phyloP scores from a whole-genome alignment of 2,329 filamentous ascomycete genomes.

The Raffaelea deltoideospora region DNA sequence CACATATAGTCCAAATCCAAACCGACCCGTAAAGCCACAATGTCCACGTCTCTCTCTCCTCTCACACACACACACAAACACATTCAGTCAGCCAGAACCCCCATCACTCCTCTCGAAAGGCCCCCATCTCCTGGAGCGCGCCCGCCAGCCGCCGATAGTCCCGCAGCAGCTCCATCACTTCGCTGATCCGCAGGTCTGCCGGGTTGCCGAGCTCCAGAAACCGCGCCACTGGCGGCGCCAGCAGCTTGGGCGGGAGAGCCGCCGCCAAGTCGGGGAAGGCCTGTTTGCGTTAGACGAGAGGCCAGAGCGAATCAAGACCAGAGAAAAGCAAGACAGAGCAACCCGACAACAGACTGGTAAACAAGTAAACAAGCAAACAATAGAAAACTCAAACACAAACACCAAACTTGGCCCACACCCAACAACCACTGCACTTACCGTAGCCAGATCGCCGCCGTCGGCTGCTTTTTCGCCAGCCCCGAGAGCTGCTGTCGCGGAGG shows the following conservation, averaged over 20 bases:
- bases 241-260: conserved; percentile 37
- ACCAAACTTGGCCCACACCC: too few species aligned
- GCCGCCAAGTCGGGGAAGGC: conserved; percentile 45
- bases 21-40: too few species aligned
- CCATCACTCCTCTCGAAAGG: conserved; percentile 28
- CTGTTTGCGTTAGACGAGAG: conserved; percentile 25
- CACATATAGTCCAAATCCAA: too few species aligned
- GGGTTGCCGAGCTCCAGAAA: conserved; percentile 61
- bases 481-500: too few species aligned
- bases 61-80: too few species aligned
- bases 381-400: too few species aligned
- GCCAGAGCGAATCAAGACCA: not conserved
- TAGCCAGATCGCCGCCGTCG: conserved; percentile 41
- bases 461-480: conserved; percentile 14
- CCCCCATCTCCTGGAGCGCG: conserved; percentile 46
- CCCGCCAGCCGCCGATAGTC: conserved; percentile 61
- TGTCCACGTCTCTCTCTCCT: too few species aligned
- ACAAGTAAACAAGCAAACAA: too few species aligned
- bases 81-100: too few species aligned
- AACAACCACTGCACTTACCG: conserved; percentile 25
- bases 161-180: conserved; percentile 54
- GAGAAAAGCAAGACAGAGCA: not conserved
- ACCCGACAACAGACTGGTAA: too few species aligned
- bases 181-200: conserved; percentile 55
- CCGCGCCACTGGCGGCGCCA: conserved; percentile 52